Conservation (phyloP, 257 asterid genomes). For the Solanum habrochaites region DNA sequence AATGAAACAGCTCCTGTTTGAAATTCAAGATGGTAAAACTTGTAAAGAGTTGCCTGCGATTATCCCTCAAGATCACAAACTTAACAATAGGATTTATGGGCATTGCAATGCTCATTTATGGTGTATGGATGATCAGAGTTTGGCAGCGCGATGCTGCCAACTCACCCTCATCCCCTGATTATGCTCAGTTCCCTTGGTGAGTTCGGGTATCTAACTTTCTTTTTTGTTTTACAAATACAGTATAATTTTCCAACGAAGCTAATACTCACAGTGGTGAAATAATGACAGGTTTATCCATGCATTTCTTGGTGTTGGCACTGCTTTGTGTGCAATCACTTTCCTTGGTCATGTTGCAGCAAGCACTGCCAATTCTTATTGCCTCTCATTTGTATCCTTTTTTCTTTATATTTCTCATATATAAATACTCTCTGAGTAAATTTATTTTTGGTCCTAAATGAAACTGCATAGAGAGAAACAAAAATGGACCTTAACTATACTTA, state of each 20-base stretch:
- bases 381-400: constrained; percentile 40
- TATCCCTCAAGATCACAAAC: constrained; percentile 29
- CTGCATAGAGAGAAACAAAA: not conserved
- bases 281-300: constrained; percentile 49
- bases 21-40: constrained; percentile 1
- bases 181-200: constrained; percentile 38
- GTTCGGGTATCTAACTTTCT: not conserved
- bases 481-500: constrained; percentile 23
- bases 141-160: constrained; percentile 24
- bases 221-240: not conserved
- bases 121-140: constrained; percentile 26
- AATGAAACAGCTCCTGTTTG: not conserved
- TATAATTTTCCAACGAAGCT: not conserved
- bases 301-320: constrained; percentile 39
- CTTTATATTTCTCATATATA: not conserved
- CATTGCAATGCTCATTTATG: constrained; percentile 22
- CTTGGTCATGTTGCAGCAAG: constrained; percentile 49
- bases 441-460: not conserved
- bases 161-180: constrained; percentile 4
- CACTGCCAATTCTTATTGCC: constrained; percentile 27
- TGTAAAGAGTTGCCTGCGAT: constrained; percentile 11
- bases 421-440: not conserved
- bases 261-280: not conserved
- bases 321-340: constrained; percentile 40
- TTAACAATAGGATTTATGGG: constrained; percentile 23